Conservation (phyloP, 768 basidiomycete genomes). For the Collybiopsis luxurians region DNA sequence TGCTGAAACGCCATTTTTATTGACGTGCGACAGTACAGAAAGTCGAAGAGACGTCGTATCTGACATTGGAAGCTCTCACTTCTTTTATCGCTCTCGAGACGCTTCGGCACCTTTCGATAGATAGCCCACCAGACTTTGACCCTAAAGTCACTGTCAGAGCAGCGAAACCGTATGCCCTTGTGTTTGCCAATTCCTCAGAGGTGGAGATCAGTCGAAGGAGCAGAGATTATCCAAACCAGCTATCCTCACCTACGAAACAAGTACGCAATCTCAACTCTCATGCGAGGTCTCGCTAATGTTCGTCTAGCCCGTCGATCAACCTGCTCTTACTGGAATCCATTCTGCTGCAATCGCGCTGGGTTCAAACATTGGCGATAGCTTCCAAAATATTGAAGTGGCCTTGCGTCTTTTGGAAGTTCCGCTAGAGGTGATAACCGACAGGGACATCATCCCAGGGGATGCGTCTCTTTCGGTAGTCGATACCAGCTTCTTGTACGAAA, state of each 20-base stretch:
- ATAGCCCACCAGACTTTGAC: slow-evolving; percentile 3
- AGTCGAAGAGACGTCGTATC: slow-evolving; percentile 44
- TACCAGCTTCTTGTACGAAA: slow-evolving; percentile 92
- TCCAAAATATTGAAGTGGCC: slow-evolving; percentile 78
- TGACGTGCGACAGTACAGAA: slow-evolving; percentile 30
- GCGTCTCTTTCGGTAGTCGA: slow-evolving; percentile 47
- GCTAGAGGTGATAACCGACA: slow-evolving; percentile 18
- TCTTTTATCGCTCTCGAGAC: slow-evolving; percentile 50
- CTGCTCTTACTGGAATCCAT: slow-evolving; percentile 1
- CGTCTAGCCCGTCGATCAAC: not conserved
- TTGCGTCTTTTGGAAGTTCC: slow-evolving; percentile 66
- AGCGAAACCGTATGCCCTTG: slow-evolving; percentile 71
- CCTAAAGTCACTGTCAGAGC: slow-evolving; percentile 50
- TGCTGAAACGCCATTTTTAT: not conserved
- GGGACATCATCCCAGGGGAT: slow-evolving; percentile 8
- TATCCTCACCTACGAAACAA: not conserved
- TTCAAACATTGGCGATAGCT: slow-evolving; percentile 87
- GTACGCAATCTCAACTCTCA: not conserved
- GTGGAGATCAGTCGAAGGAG: slow-evolving; percentile 53
- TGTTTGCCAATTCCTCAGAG: slow-evolving; percentile 63
- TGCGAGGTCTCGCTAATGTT: not conserved
- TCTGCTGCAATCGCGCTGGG: slow-evolving; percentile 77
- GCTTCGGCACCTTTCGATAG: slow-evolving; percentile 26
- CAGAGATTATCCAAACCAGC: slow-evolving; percentile 28
- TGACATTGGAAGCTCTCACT: slow-evolving; percentile 71